A percentile compares a stretch with the other conserved stretches of the same genome.
Conservation (phyloP, 306 rosid species). For the Dryas drummondii region DNA sequence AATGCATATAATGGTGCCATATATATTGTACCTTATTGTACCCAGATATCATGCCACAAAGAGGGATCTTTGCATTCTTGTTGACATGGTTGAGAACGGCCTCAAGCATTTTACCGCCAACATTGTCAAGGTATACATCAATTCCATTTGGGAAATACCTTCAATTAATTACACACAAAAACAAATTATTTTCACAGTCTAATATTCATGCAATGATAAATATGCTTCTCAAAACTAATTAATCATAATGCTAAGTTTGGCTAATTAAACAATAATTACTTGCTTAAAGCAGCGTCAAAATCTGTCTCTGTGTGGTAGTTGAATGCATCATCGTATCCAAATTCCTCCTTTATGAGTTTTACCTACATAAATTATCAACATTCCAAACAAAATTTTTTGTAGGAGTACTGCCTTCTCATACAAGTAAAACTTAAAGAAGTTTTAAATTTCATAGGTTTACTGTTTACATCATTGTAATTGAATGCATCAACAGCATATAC, state of each 20-base stretch:
- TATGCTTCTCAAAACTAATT: neutral
- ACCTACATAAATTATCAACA: conserved; percentile 32
- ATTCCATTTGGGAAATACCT: conserved; percentile 65
- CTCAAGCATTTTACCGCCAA: conserved; percentile 73
- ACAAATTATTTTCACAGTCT: too few species aligned
- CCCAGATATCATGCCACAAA: conserved; percentile 71
- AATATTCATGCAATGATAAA: too few species aligned
- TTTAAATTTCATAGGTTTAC: too few species aligned
- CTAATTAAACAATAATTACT: conserved; percentile 12
- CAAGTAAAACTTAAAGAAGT: too few species aligned
- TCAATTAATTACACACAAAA: neutral
- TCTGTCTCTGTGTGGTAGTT: conserved; percentile 58
- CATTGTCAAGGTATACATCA: conserved; percentile 64
- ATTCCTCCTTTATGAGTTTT: conserved; percentile 58
- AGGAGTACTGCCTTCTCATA: too few species aligned
- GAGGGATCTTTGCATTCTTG: conserved; percentile 47
- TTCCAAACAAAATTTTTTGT: too few species aligned
- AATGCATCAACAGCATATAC: too few species aligned
- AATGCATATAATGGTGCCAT: neutral
- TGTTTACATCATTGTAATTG: too few species aligned
- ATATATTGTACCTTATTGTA: conserved; percentile 44
- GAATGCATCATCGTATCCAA: conserved; percentile 73
- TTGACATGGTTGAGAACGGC: conserved; percentile 67
- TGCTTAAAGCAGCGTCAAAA: conserved; percentile 55
- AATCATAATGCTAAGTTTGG: too few species aligned